Base-by-base conservation (phyloP, 306 rosid species). In the Acacia crassicarpa region DNA sequence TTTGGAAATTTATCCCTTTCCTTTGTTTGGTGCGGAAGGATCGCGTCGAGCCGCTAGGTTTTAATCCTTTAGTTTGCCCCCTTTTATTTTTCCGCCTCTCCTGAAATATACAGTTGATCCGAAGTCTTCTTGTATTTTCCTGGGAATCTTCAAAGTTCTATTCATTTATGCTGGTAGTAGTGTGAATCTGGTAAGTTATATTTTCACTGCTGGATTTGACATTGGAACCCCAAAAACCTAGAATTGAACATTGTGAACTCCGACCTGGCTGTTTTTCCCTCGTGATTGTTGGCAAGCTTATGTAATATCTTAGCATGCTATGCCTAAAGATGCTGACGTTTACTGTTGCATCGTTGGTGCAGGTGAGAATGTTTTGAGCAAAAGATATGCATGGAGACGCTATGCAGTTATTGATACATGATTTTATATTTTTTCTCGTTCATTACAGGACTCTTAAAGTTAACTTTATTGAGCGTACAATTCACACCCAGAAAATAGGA, bases 11-110 rank as follows among this genome's bases (percentile, higher is more conserved):
- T 33, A 35, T 54, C 53, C 67, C 67, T n/a, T 54, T 54, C 51
- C 14, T n/a, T 75, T 33, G 5, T 54, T 35, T 75, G 78, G 78
- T n/a, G 46, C 56, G n/a, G 67, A 23, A 67, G 35, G 62, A 68
- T 75, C 51, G 51, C 14, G n/a, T 35, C 51, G 6, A 56, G 51
- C 49, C 8, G 33, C 41, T 75, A 38, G 78, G 67, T 54, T 33
- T 74, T 54, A 46, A 20, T 30, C 49, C 33, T 74, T 58, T 4
- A 54, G 2, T 35, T 54, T 53, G 48, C 30, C 10, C 9, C 53
- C 41, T n/a, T 54, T 9, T 20, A 0, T 20, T 48, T 74, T n/a
- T 3, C 35, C 8, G 3, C 22, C 13, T 38, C 7, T 23, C 25
- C 7, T 25, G n/a, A 45, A 38, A 74, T 32, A 53, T 23, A 53